phyloP scores from a whole-genome alignment of 2,329 filamentous ascomycete genomes.

The Dactylella cylindrospora region DNA sequence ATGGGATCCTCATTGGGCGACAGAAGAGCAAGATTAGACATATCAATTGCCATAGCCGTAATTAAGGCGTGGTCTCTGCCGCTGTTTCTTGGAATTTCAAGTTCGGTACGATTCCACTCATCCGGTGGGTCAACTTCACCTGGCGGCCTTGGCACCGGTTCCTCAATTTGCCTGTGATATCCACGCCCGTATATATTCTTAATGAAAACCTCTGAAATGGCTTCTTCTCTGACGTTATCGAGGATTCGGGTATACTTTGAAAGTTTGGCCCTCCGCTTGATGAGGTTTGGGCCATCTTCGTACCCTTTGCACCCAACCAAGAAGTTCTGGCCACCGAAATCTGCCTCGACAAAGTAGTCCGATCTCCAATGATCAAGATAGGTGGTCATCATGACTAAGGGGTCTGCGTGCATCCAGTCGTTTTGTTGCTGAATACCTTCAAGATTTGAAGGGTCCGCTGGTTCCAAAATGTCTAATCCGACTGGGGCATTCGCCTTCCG shows the following conservation, averaged over 20 bases:
- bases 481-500: slow-evolving; percentile 21
- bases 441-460: neutral
- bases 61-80: slow-evolving; percentile 62
- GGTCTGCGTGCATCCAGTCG: slow-evolving; percentile 19
- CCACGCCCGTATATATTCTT: slow-evolving; percentile 33
- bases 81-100: slow-evolving; percentile 25
- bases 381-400: slow-evolving; percentile 21
- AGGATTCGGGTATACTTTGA: slow-evolving; percentile 25
- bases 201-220: slow-evolving; percentile 36
- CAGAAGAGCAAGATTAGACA: slow-evolving; percentile 69
- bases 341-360: slow-evolving; percentile 39
- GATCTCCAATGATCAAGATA: slow-evolving; percentile 21
- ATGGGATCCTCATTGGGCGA: slow-evolving; percentile 78
- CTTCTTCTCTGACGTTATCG: slow-evolving; percentile 32
- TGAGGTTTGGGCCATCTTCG: slow-evolving; percentile 12
- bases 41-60: slow-evolving; percentile 70
- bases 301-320: slow-evolving; percentile 22
- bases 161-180: slow-evolving; percentile 26
- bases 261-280: slow-evolving; percentile 23
- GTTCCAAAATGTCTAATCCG: slow-evolving; percentile 16
- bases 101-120: slow-evolving; percentile 8
- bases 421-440: slow-evolving; percentile 17
- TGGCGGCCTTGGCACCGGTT: slow-evolving; percentile 18
- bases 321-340: slow-evolving; percentile 40
- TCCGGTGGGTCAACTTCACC: slow-evolving; percentile 31